Percentiles rank a stretch among this genome's conserved stretches.
These are phyloP conservation scores for Coniophora puteana DNA, from an alignment of 1,284 basidiomycete genomes.

Conservation along the genomic window DNA sequence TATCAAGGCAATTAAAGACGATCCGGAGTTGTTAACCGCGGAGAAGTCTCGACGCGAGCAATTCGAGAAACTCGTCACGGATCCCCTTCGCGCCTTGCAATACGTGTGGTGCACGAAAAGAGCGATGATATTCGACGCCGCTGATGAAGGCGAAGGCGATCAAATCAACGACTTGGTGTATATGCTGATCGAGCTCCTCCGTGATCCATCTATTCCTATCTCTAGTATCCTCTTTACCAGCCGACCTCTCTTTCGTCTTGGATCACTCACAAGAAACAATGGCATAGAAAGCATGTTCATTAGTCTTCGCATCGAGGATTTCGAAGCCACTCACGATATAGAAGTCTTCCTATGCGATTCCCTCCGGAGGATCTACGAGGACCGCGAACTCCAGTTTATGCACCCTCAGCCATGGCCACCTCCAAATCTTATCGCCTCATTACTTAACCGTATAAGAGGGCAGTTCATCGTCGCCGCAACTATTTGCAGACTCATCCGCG, in stretches of 20 bases:
- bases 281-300: constrained; percentile 7
- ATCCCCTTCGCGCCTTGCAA: constrained; percentile 7
- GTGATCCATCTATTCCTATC: constrained; percentile 10
- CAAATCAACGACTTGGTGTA: constrained; percentile 14
- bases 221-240: constrained; percentile 17
- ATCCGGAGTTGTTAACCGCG: constrained; percentile 16
- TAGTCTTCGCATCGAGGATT: constrained; percentile 12
- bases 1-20: constrained; percentile 10
- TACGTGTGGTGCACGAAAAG: not conserved
- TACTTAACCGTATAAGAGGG: no score
- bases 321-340: constrained; percentile 17
- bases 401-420: constrained; percentile 24
- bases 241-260: constrained; percentile 14
- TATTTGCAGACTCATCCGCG: no score
- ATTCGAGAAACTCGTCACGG: constrained; percentile 14
- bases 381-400: constrained; percentile 17
- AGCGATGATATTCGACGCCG: constrained; percentile 16
- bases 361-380: constrained; percentile 10
- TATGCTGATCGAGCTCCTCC: constrained; percentile 12
- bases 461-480: no score
- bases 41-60: constrained; percentile 19
- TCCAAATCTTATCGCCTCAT: no score
- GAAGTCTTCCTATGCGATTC: constrained; percentile 13
- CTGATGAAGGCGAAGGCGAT: constrained; percentile 20
- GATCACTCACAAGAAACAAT: constrained; percentile 5